phyloP scores from a whole-genome alignment of 495 filamentous ascomycete genomes.

The Cercophora samala region DNA sequence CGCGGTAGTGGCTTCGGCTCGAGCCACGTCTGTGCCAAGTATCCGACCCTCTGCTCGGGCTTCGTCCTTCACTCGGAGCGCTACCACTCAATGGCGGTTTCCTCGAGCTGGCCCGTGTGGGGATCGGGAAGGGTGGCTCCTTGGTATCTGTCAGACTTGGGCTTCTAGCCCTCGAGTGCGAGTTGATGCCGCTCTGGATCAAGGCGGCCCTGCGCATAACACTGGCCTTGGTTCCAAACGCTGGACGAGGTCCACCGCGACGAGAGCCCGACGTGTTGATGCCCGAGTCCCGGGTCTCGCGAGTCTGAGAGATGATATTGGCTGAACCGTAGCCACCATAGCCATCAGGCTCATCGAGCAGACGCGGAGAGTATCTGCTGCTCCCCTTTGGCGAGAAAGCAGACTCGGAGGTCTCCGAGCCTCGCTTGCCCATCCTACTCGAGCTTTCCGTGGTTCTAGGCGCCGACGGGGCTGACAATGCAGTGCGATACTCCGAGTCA shows the following conservation, averaged over 20 bases:
- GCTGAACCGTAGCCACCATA: slow-evolving; percentile 35
- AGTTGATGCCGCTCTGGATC: slow-evolving; percentile 71
- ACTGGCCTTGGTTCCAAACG: slow-evolving; percentile 38
- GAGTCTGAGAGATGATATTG: slow-evolving; percentile 20
- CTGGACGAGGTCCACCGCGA: slow-evolving; percentile 30
- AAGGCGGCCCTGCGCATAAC: slow-evolving; percentile 60
- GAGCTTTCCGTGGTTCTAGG: slow-evolving; percentile 46
- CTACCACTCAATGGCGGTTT: slow-evolving; percentile 65
- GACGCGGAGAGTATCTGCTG: slow-evolving; percentile 27
- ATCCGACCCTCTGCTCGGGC: slow-evolving; percentile 59
- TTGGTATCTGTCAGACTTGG: slow-evolving; percentile 65
- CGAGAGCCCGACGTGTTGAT: slow-evolving; percentile 32
- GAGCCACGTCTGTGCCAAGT: slow-evolving; percentile 41
- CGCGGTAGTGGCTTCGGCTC: slow-evolving; percentile 43
- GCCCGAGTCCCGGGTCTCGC: slow-evolving; percentile 33
- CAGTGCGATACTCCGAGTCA: slow-evolving; percentile 61
- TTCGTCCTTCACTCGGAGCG: slow-evolving; percentile 69
- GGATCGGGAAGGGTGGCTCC: slow-evolving; percentile 85
- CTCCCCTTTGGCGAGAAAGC: slow-evolving; percentile 23
- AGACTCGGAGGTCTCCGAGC: slow-evolving; percentile 35
- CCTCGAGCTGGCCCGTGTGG: slow-evolving; percentile 81
- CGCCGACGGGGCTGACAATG: slow-evolving; percentile 63
- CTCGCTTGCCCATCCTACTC: slow-evolving; percentile 37
- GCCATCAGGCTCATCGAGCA: slow-evolving; percentile 24
- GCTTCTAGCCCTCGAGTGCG: slow-evolving; percentile 69